Conservation (phyloP, 2,329 filamentous ascomycete genomes). For the Botrytis sinoallii region DNA sequence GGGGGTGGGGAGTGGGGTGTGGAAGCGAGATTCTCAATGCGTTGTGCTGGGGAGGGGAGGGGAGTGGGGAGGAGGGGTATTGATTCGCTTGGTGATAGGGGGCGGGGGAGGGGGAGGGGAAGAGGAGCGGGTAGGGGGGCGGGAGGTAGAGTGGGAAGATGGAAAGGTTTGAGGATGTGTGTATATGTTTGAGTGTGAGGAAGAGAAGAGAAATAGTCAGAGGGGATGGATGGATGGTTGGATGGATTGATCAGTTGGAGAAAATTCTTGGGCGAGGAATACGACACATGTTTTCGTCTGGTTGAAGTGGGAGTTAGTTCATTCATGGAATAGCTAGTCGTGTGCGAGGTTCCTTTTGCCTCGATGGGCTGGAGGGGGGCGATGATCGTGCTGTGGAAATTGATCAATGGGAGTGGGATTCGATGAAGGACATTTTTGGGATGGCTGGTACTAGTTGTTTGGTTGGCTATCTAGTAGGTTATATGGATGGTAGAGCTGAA, state of each 20-base stretch:
- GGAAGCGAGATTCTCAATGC: neutral
- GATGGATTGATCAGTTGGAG: too few species aligned
- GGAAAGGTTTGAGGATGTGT: neutral
- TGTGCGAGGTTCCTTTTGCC: neutral
- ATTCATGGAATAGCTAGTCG: neutral
- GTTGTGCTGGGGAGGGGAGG: neutral
- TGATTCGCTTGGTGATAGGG: neutral
- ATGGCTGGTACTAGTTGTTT: fast-evolving
- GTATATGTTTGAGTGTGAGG: too few species aligned
- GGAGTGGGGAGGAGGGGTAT: neutral
- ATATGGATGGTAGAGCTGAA: neutral
- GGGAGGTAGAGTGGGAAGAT: too few species aligned
- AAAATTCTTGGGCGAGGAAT: too few species aligned
- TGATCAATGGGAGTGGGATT: neutral
- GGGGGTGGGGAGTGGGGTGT: neutral
- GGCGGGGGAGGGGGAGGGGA: neutral
- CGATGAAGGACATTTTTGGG: neutral
- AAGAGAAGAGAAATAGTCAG: too few species aligned
- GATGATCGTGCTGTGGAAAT: neutral
- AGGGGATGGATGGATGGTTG: too few species aligned
- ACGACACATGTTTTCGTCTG: neutral
- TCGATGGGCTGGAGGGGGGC: neutral
- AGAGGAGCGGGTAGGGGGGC: neutral
- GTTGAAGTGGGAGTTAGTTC: too few species aligned
- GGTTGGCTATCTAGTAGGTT: too few species aligned